These are phyloP conservation scores for Sordaria brevicollis DNA, from an alignment of 495 filamentous ascomycete genomes.

Conservation along the genomic window DNA sequence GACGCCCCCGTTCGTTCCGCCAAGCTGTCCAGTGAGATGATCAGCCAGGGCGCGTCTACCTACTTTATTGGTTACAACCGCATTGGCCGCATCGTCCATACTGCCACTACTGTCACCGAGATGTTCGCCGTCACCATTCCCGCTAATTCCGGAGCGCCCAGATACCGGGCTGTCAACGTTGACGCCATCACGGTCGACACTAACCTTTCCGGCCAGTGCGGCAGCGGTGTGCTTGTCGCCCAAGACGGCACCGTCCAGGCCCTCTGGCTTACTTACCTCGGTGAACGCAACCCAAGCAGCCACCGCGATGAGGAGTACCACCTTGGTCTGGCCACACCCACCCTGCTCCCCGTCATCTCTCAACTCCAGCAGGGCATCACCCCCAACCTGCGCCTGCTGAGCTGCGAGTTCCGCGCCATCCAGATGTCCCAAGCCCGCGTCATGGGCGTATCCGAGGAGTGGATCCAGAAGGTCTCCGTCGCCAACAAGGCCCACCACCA, in stretches of 20 bases:
- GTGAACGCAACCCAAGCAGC: conserved; percentile 67
- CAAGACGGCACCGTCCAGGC: conserved; percentile 90
- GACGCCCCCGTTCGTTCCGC: conserved; percentile 88
- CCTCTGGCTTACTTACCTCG: conserved; percentile 92
- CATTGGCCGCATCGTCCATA: conserved; percentile 84
- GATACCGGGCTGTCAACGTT: conserved; percentile 91
- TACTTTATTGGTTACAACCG: conserved; percentile 97
- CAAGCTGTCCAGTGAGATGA: conserved; percentile 63
- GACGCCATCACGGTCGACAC: conserved; percentile 98
- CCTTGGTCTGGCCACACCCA: conserved; percentile 82
- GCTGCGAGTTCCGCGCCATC: conserved; percentile 87
- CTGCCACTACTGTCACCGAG: conserved; percentile 90
- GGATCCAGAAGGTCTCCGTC: conserved; percentile 79
- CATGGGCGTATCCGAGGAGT: conserved; percentile 93
- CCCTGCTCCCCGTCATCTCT: conserved; percentile 70
- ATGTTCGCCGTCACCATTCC: conserved; percentile 97
- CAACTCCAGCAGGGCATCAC: conserved; percentile 71
- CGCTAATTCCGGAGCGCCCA: conserved; percentile 79
- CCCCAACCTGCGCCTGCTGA: conserved; percentile 79
- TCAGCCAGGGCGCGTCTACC: conserved; percentile 82
- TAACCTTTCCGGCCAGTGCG: conserved; percentile 77
- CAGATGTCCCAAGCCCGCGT: conserved; percentile 97
- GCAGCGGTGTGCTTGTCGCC: conserved; percentile 83
- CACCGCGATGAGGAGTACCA: conserved; percentile 95
- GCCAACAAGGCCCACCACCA: conserved; percentile 88